Evolutionary conservation across 768 basidiomycete genomes (phyloP).

Genomic region (Xerocomellus dryophilus): DNA sequence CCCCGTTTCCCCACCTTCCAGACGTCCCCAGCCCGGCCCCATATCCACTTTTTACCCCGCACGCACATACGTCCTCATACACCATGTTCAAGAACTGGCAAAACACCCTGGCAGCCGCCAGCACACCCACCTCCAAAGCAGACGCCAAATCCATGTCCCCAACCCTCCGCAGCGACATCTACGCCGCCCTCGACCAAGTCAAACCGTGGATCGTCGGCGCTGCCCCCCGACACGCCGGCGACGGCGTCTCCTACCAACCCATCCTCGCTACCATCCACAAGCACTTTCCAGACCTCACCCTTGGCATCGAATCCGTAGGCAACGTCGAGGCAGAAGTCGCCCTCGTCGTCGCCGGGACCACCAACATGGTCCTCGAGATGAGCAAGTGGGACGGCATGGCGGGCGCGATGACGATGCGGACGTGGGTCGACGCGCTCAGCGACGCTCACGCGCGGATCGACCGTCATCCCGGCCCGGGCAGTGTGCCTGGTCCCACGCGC

Average conservation of each 20-base stretch:
- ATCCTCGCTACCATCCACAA: constrained; percentile 46
- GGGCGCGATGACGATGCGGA: constrained; percentile 53
- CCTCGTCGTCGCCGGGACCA: constrained; percentile 48
- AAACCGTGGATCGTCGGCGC: constrained; percentile 46
- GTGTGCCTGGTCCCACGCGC: constrained; percentile 22
- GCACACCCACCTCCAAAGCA: constrained; percentile 12
- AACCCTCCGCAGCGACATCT: constrained; percentile 49
- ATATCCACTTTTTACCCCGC: too few relatives aligned
- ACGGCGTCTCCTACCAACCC: constrained; percentile 48
- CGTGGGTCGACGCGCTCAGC: constrained; percentile 49
- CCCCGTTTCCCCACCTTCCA: not conserved
- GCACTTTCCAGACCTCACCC: constrained; percentile 45
- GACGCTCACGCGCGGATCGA: constrained; percentile 38
- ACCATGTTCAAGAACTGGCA: constrained; percentile 48
- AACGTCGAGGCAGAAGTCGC: constrained; percentile 48
- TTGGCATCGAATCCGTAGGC: constrained; percentile 47
- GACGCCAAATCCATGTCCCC: constrained; percentile 43
- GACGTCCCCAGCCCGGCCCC: not conserved
- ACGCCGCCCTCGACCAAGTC: constrained; percentile 44
- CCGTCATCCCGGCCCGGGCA: not conserved
- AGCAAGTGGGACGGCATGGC: constrained; percentile 57
- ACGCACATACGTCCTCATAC: not conserved
- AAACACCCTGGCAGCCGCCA: constrained; percentile 38
- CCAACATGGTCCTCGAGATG: constrained; percentile 53
- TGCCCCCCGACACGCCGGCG: constrained; percentile 46